phyloP scores from a whole-genome alignment of 805 yeast genomes.

The Starmerella sirachaensis region DNA sequence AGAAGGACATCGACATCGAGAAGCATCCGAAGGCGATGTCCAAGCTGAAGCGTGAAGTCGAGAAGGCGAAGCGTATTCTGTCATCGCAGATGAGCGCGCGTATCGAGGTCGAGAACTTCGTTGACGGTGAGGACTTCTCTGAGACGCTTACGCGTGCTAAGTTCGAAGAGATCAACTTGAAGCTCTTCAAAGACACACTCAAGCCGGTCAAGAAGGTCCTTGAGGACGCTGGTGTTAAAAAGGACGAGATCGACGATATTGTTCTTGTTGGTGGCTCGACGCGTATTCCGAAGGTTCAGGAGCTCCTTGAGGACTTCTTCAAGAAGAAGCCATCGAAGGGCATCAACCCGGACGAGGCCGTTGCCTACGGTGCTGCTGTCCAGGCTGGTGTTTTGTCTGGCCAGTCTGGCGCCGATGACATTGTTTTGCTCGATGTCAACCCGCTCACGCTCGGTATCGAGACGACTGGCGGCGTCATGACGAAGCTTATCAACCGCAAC shows the following conservation, averaged over 20 bases:
- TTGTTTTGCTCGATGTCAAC: slow-evolving; percentile 82
- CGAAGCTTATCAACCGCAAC: slow-evolving; percentile 86
- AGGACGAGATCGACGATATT: slow-evolving; percentile 82
- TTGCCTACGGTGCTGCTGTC: slow-evolving; percentile 98
- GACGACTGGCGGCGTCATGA: slow-evolving; percentile 97
- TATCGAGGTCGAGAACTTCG: slow-evolving; percentile 89
- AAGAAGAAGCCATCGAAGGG: slow-evolving; percentile 93
- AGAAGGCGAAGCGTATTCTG: slow-evolving; percentile 93
- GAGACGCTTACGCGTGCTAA: slow-evolving; percentile 95
- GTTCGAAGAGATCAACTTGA: slow-evolving; percentile 91
- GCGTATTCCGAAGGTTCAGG: slow-evolving; percentile 96
- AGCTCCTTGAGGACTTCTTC: slow-evolving; percentile 77
- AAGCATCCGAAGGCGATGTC: slow-evolving; percentile 77
- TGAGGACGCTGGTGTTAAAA: slow-evolving; percentile 81
- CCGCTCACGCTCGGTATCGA: slow-evolving; percentile 93
- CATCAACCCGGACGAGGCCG: slow-evolving; percentile 99
- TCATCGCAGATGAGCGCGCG: slow-evolving; percentile 93
- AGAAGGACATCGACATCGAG: slow-evolving; percentile 73
- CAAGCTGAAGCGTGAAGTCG: slow-evolving; percentile 93
- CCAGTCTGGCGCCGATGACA: slow-evolving; percentile 84
- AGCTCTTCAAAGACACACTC: slow-evolving; percentile 83
- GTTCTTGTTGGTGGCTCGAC: slow-evolving; percentile 99
- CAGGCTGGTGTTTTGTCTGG: slow-evolving; percentile 97
- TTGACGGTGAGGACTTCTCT: slow-evolving; percentile 88
- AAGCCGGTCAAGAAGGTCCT: slow-evolving; percentile 94